Base-by-base conservation (phyloP, 2,329 filamentous ascomycete species). In the Cladosporium sp. region DNA sequence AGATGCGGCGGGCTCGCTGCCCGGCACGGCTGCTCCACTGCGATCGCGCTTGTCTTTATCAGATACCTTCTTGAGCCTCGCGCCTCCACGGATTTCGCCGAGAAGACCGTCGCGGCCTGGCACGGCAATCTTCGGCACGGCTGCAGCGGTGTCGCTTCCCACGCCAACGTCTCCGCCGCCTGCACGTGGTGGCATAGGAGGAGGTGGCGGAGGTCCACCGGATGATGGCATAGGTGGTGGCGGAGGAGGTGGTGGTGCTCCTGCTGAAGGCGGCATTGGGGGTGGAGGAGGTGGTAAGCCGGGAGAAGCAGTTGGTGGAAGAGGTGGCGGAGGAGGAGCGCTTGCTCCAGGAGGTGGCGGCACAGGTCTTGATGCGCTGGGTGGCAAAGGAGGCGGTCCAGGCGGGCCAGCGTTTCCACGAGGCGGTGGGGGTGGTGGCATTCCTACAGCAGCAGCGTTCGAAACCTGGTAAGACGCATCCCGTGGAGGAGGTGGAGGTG, bases 1-100 rank as follows among this genome's bases (percentile, higher is more conserved):
- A 51, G 84, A 76, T 26, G 84, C 84, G 54, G 85, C 79, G 10
- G 86, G 79, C 64, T 86, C 73, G 65, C 66, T 66, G 13, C 86
- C 88, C 57, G 84, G 82, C 51, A 92, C 86, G 36, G 82, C 74
- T 28, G 89, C 90, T 4, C 72, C 84, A 77, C 90, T 92, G 68
- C 91, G 85, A 78, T 93, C 90, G 71, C 86, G 82, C 76, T 93
- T 91, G 77, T 91, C 83, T 67, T 73, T 79, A 67, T 87, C 85
- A 68, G 90, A 88, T 34, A 94, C 90, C 79, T 93, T 94, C 79
- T 89, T 92, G 72, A 95, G 83, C 25, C 75, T 74, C 26, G 88
- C 81, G 26, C 81, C 85, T 67, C 86, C 87, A 68, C 91, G 88
- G 68, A 95, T 95, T 73, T 89, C 86, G 53, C 88, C 89, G 70